Base-by-base conservation (phyloP, 371 early-diverging fungal species). In the Haplosporangium sp. region DNA sequence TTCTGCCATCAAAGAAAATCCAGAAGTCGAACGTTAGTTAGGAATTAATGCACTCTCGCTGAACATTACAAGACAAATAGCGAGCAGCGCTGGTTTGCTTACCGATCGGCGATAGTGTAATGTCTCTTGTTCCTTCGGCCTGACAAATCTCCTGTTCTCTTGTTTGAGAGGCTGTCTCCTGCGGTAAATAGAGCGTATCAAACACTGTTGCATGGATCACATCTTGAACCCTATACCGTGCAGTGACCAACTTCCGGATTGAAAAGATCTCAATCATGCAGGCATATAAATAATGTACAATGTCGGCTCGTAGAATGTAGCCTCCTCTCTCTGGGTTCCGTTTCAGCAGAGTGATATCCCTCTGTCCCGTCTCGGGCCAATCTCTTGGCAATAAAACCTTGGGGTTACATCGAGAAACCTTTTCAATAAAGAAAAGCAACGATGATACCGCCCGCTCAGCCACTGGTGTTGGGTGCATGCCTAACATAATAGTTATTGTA, bases 231-330 rank as follows among this genome's bases (percentile, higher is more conserved):
- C 36, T 54, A 21, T 75, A 75, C 5, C 76, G 60, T 0, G 65
- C 40, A 1, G 67, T 55, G 21, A 70, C 66, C 5, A 75, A 59
- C 1, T 69, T 51, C 37, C 52, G 62, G 20, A 53, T 38, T 8
- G 70, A 59, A 54, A 75, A 69, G n/a, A 53, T 50, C 20, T 75
- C 70, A 21, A 69, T 55, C 43, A 75, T 23, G 18, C 53, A 41
- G 43, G 42, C 42, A 48, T 62, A 66, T 3, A 75, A 42, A 40
- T 66, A 75, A 53, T 75, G 57, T 18, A 62, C 63, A 59, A 70
- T 66, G 21, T 75, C 70, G 11, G 70, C 76, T n/a, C 76, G 69
- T 18, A 69, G 36, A 45, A 75, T 69, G 13, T 54, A 59, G 9
- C 76, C 76, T 16, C 70, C 57, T 55, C 47, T 54, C 14, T 62